A percentile compares a stretch with the other conserved stretches of the same genome.
Conservation (phyloP, 169 alveolate species). For the Sarcocystis neurona region DNA sequence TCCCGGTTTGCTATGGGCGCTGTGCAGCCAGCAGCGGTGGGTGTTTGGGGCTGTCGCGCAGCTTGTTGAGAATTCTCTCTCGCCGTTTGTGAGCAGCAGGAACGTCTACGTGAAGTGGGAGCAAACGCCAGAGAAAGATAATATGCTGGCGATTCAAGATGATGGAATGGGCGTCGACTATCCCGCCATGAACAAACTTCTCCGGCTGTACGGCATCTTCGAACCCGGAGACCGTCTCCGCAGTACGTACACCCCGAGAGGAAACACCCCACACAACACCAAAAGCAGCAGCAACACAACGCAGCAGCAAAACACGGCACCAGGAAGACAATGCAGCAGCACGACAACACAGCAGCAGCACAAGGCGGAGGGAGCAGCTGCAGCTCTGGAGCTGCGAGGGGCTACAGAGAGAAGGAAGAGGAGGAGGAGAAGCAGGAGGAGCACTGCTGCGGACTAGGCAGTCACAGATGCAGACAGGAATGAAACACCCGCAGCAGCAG, state of each 20-base stretch:
- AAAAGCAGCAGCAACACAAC: too few species aligned
- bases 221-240: constrained; percentile 65
- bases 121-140: constrained; percentile 64
- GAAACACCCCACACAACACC: too few species aligned
- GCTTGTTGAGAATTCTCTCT: constrained; percentile 63
- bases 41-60: constrained; percentile 61
- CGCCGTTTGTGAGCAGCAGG: constrained; percentile 62
- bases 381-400: too few species aligned
- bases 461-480: too few species aligned
- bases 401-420: too few species aligned
- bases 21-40: constrained; percentile 67
- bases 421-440: too few species aligned
- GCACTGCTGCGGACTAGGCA: too few species aligned
- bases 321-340: too few species aligned
- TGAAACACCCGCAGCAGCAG: too few species aligned
- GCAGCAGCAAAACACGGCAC: too few species aligned
- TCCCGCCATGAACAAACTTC: constrained; percentile 64
- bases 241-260: constrained; percentile 5
- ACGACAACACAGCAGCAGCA: too few species aligned
- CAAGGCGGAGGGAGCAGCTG: too few species aligned
- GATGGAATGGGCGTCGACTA: constrained; percentile 65
- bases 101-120: constrained; percentile 55
- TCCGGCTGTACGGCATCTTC: constrained; percentile 63
- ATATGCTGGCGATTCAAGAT: constrained; percentile 62
- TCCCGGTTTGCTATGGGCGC: constrained; percentile 64